Evolutionary conservation across 2,329 filamentous ascomycete genomes (phyloP), one percentile per base, ranked within the genome.

Genomic region (Colletotrichum australisinense): DNA sequence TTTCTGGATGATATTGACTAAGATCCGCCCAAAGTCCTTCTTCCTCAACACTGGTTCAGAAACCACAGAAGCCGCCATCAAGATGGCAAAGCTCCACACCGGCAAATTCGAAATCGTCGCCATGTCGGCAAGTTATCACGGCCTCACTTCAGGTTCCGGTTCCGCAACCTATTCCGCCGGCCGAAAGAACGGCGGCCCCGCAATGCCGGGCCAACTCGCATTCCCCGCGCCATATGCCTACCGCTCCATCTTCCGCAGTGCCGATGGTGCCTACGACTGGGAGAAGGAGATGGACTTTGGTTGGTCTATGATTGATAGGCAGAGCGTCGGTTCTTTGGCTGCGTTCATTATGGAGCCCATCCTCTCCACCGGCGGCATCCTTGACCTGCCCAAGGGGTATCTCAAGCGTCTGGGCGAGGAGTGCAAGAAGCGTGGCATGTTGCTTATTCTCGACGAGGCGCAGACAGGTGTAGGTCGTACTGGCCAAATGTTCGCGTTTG

Each of bases 181-280:
- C 1, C 82, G 89, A 3, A 85, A 82, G 67, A 85, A 85, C 14
- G 81, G 79, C 55, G 84, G 84, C 0, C 85, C 84, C 5, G 65
- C 78, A 6, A 86, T 91, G 81, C 89, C 89, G 0, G 91, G 91
- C 0, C 86, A 88, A 69, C 83, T 91, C 4, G 85, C 85, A 1
- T 85, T 93, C 46, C 91, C 91, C 0, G 85, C 88, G 0, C 91
- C 91, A 0, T 88, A 92, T 75, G 84, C 87, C 0, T 93, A 92
- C 77, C 87, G 90, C 4, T 92, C 90, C 0, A 84, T 87, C 0
- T 93, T 93, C 79, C 86, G 88, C 11, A 86, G 87, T 46, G 26
- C 86, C 0, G 90, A 93, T 74, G 90, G 90, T 1, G 86, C 85
- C 0, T 90, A 93, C 74, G 91, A 93, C 78, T 93, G 91, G 91